Evolutionary conservation across 2,329 filamentous ascomycete genomes (phyloP).

Genomic region (Nectriaceae sp.): DNA sequence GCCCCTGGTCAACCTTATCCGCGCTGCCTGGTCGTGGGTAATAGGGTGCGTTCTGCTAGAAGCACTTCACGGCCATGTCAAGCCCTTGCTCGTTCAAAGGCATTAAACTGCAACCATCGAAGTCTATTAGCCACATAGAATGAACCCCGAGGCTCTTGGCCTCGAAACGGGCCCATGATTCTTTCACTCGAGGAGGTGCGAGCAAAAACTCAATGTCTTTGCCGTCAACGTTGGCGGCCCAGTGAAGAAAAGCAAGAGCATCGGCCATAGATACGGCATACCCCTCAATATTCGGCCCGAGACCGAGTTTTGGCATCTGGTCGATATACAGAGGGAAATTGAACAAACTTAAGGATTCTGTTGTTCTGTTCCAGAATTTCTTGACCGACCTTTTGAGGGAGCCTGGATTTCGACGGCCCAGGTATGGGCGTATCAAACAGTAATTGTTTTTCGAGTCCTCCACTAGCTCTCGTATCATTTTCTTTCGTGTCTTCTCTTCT

Average conservation of each 20-base stretch:
- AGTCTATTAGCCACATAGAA: constrained; percentile 49
- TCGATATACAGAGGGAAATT: background rate
- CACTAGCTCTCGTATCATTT: background rate
- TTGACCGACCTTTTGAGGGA: background rate
- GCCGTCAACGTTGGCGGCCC: constrained; percentile 48
- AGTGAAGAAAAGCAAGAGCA: constrained; percentile 52
- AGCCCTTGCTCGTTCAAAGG: constrained; percentile 42
- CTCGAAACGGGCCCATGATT: background rate
- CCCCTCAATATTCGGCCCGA: background rate
- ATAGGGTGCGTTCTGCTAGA: constrained; percentile 53
- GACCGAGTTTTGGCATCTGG: background rate
- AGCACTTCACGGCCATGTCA: constrained; percentile 42
- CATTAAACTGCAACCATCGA: constrained; percentile 41
- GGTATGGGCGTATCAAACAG: background rate
- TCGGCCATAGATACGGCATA: constrained; percentile 43
- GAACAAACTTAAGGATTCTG: background rate
- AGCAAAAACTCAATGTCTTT: constrained; percentile 60
- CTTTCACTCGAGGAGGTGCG: constrained; percentile 16
- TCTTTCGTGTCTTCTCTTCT: background rate
- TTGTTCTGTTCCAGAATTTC: background rate
- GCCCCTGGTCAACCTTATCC: constrained; percentile 6
- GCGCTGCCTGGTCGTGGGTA: constrained; percentile 42
- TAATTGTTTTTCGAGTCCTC: background rate
- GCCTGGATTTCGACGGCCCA: background rate
- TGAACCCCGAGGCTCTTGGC: constrained; percentile 32